Percentiles rank a stretch among this genome's conserved stretches.
Conservation (phyloP, 352 stramenopile species). For the Globisporangium nodosum region DNA sequence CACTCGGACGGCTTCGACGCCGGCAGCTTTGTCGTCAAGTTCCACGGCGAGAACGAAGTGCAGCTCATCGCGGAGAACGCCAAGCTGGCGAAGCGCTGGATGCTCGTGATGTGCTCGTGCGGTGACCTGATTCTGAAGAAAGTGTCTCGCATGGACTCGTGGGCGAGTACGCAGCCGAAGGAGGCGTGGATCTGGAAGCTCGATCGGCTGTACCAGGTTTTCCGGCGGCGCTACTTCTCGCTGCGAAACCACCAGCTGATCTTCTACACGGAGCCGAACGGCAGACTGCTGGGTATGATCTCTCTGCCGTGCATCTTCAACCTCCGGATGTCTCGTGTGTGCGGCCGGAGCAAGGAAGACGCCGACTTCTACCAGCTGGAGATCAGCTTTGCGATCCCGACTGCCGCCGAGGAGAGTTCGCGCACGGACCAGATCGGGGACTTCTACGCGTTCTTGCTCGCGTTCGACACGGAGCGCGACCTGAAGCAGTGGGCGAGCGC, state of each 20-base stretch:
- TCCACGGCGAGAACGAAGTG: constrained; percentile 66
- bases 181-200: constrained; percentile 88
- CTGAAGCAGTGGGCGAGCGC: constrained; percentile 67
- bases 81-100: constrained; percentile 75
- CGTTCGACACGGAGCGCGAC: constrained; percentile 70
- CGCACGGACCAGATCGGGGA: constrained; percentile 66
- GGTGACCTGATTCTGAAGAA: constrained; percentile 75
- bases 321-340: constrained; percentile 78
- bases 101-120: constrained; percentile 87
- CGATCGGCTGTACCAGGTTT: constrained; percentile 81
- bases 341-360: constrained; percentile 49
- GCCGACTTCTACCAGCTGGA: constrained; percentile 83
- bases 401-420: constrained; percentile 45
- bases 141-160: constrained; percentile 52
- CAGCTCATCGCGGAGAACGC: constrained; percentile 65
- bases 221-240: constrained; percentile 77
- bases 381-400: constrained; percentile 75
- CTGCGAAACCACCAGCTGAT: constrained; percentile 81
- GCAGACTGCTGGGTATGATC: constrained; percentile 67
- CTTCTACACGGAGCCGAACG: constrained; percentile 65
- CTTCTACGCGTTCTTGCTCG: constrained; percentile 73
- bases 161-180: constrained; percentile 71
- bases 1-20: constrained; percentile 67
- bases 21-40: constrained; percentile 73
- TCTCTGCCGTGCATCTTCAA: constrained; percentile 78